A percentile compares a stretch with the other conserved stretches of the same genome.
Conservation (phyloP, 805 yeast species). For the Pichia phayaonensis region DNA sequence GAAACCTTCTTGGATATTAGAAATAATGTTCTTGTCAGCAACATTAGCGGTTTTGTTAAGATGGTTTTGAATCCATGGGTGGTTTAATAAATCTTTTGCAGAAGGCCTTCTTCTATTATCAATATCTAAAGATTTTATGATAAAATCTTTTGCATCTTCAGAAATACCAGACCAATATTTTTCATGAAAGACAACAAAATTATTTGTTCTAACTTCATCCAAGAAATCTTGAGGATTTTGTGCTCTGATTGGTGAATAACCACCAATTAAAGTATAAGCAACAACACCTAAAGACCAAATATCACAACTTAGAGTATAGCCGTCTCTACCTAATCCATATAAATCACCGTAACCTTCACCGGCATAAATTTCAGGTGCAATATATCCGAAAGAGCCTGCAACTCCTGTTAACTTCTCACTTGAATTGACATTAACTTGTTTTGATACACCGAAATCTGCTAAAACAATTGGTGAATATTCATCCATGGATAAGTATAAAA, state of each 20-base stretch:
- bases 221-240: conserved; percentile 77
- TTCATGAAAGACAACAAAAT: conserved; percentile 76
- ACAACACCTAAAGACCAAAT: conserved; percentile 95
- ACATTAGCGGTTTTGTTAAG: conserved; percentile 14
- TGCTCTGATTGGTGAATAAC: conserved; percentile 86
- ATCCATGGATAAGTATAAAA: conserved; percentile 59
- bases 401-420: conserved; percentile 26
- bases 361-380: conserved; percentile 88
- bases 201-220: conserved; percentile 65
- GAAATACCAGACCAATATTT: conserved; percentile 83
- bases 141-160: conserved; percentile 72
- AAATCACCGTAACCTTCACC: conserved; percentile 38
- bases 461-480: conserved; percentile 67
- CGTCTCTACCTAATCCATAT: conserved; percentile 36
- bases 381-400: conserved; percentile 86
- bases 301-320: conserved; percentile 95
- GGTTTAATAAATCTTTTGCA: conserved; percentile 52
- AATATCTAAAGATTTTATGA: conserved; percentile 58
- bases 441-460: conserved; percentile 96
- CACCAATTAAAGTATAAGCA: conserved; percentile 82
- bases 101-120: conserved; percentile 67
- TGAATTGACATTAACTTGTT: conserved; percentile 36
- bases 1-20: conserved; percentile 72
- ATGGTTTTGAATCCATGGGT: conserved; percentile 66
- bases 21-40: conserved; percentile 54